Conservation (phyloP, 345 rosid genomes). For the Rhodomyrtus tomentosa region DNA sequence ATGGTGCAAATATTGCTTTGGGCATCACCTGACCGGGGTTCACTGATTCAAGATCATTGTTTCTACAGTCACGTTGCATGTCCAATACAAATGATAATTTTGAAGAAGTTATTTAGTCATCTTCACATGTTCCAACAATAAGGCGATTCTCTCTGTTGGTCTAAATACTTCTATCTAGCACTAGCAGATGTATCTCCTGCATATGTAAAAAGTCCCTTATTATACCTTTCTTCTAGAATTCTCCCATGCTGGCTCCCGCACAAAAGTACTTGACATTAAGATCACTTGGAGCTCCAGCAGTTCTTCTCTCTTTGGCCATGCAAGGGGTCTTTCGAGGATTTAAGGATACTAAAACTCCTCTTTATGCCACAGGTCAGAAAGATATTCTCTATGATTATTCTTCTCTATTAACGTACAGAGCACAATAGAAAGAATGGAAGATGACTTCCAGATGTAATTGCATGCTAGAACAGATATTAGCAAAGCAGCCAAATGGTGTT, state of each 20-base stretch:
- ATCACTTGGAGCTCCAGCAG: slow-evolving; percentile 84
- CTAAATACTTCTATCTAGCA: neutral
- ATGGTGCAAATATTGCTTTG: neutral
- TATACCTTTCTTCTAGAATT: slow-evolving; percentile 20
- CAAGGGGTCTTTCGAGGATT: slow-evolving; percentile 95
- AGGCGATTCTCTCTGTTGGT: neutral
- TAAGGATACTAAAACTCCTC: slow-evolving; percentile 91
- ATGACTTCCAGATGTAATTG: neutral
- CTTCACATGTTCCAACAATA: neutral
- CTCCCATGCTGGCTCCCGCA: slow-evolving; percentile 77
- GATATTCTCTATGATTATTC: neutral
- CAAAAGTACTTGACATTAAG: slow-evolving; percentile 57
- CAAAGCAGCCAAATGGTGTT: neutral
- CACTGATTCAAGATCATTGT: neutral
- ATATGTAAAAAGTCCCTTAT: neutral
- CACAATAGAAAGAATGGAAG: neutral
- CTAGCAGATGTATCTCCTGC: neutral
- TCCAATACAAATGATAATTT: neutral
- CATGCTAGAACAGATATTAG: neutral
- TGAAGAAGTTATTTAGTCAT: neutral
- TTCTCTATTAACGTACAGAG: neutral
- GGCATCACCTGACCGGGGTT: neutral
- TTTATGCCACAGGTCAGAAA: slow-evolving; percentile 66
- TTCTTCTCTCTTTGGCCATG: slow-evolving; percentile 85
- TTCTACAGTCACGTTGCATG: neutral